Base-by-base conservation (phyloP, 768 basidiomycete genomes). In the Gloeopeniophorella convolvens region DNA sequence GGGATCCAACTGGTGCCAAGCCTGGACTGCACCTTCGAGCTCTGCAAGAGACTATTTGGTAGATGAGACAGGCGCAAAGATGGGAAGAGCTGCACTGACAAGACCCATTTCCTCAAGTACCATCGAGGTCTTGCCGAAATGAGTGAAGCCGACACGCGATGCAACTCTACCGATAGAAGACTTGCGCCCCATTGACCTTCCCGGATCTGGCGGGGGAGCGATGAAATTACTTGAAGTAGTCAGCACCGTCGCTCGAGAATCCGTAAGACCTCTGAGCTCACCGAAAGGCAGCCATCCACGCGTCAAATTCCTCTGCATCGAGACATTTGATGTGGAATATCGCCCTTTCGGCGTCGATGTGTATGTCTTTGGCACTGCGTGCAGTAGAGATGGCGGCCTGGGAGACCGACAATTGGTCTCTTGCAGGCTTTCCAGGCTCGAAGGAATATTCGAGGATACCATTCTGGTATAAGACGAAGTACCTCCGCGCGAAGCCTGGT, bases 311-410 rank as follows among this genome's bases (percentile, higher is more conserved):
- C 8, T 80, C 77, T 15, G 67, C 66, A 40, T 69, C 81, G n/a
- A 88, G 66, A 62, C 85, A 88, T 65, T 83, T 86, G 55, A 91
- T 77, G 65, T 91, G 89, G 62, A 90, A 91, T 1, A 85, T 90
- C 23, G 82, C 83, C 36, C 72, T 80, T 59, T 71, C 75, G 3
- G 85, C 81, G 60, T 92, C 89, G 41, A 92, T 72, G 59, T 89
- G 87, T 42, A 91, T 87, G 59, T 90, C 85, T 63, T 76, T 86
- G 51, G 82, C 77, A 4, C 82, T 82, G n/a, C 72, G 71, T 4
- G 79, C 72, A 16, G 85, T 87, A 18, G 87, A 80, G 51, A 91
- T 81, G n/a, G 86, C 86, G 26, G 89, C 85, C 60, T 78, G 76
- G 34, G 77, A 74, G 1, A 68, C 68, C 20, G 70, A 72, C 42